A percentile compares a stretch with the other conserved stretches of the same genome.
Evolutionary conservation across 108 stramenopile species (phyloP).

Genomic region (Stephanodiscus triporus): DNA sequence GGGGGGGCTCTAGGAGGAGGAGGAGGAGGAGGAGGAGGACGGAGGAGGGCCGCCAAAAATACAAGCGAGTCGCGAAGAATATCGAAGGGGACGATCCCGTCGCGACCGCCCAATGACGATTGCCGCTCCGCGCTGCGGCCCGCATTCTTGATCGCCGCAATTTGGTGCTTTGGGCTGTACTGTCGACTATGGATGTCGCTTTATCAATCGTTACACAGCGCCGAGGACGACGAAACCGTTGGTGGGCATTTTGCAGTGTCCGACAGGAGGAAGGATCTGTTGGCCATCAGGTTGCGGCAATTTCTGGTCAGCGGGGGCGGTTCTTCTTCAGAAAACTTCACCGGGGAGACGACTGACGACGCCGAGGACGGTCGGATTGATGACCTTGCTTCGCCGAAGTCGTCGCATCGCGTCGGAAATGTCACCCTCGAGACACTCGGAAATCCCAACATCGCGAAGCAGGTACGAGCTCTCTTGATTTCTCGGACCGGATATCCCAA

Average conservation of each 20-base stretch:
- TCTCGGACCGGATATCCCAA: conserved; percentile 23
- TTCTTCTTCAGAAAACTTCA: background rate
- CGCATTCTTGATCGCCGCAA: conserved; percentile 7
- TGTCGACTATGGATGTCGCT: conserved; percentile 8
- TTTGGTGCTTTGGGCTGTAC: conserved; percentile 23
- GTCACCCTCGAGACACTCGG: conserved; percentile 11
- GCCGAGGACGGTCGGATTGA: background rate
- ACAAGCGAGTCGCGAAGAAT: no score
- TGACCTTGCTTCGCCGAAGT: background rate
- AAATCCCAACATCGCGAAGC: background rate
- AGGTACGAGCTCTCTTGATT: conserved; percentile 22
- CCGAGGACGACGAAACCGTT: background rate
- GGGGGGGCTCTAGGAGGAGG: no score
- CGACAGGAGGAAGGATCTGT: conserved; percentile 10
- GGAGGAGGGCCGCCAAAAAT: no score
- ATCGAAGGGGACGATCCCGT: no score
- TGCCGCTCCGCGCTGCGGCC: no score
- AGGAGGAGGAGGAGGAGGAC: no score
- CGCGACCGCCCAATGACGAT: no score
- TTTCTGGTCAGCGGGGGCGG: conserved; percentile 3
- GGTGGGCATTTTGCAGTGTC: background rate
- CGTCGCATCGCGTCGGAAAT: no score
- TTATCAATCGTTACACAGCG: conserved; percentile 6
- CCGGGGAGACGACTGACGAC: background rate
- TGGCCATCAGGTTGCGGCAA: conserved; percentile 11